Percentiles rank a stretch among this genome's conserved stretches.
phyloP scores from a whole-genome alignment of 306 rosid genomes.

The Morella rubra region DNA sequence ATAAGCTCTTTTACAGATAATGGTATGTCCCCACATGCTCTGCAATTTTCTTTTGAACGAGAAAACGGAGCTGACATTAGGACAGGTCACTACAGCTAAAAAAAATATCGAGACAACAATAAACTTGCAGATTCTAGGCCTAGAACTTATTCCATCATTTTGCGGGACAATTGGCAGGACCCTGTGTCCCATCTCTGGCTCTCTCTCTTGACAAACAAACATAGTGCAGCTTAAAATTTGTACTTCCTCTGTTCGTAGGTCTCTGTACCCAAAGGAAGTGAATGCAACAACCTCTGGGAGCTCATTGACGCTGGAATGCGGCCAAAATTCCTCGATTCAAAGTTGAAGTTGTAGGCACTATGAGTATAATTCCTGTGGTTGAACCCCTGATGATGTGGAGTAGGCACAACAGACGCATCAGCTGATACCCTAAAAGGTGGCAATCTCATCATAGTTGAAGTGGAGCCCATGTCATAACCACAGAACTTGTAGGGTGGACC shows the following conservation, averaged over 20 bases:
- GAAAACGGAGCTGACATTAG: background rate
- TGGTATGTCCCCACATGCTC: background rate
- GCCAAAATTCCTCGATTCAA: slow-evolving; percentile 25
- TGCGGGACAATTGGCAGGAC: background rate
- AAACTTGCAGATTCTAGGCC: background rate
- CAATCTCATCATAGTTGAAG: slow-evolving; percentile 32
- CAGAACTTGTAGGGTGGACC: slow-evolving; percentile 24
- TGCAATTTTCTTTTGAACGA: background rate
- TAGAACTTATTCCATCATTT: background rate
- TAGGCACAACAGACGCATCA: slow-evolving; percentile 26
- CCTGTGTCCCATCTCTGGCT: background rate
- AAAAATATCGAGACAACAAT: no score
- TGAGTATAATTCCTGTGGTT: background rate
- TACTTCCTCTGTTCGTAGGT: slow-evolving; percentile 31
- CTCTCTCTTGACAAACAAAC: slow-evolving; percentile 3
- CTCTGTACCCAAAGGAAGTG: slow-evolving; percentile 20
- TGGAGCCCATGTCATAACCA: slow-evolving; percentile 24
- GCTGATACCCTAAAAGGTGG: slow-evolving; percentile 29
- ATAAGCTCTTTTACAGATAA: no score
- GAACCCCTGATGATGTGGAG: slow-evolving; percentile 13
- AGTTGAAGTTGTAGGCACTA: slow-evolving; percentile 13
- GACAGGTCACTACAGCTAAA: background rate
- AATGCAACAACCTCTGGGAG: slow-evolving; percentile 29
- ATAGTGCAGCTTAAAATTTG: slow-evolving; percentile 4
- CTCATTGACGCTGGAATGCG: slow-evolving; percentile 8